phyloP scores from a whole-genome alignment of 371 early-diverging fungal species.

The Rhizopus stolonifer region DNA sequence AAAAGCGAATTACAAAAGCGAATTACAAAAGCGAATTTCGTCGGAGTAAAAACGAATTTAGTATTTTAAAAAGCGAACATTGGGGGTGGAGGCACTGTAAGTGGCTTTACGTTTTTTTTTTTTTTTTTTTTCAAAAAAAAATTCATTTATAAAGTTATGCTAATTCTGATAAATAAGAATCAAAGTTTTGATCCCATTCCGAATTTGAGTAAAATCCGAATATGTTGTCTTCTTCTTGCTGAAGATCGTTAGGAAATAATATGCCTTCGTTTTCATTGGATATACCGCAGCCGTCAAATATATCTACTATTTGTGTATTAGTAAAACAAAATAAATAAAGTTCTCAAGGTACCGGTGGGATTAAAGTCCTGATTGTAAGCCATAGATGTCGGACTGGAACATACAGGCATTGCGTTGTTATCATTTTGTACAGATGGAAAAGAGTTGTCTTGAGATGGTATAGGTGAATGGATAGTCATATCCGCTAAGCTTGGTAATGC shows the following conservation, averaged over 20 bases:
- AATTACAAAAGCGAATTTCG: too few relatives aligned
- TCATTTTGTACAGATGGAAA: background rate
- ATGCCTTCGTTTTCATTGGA: background rate
- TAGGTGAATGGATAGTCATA: slow-evolving; percentile 27
- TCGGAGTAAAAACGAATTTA: too few relatives aligned
- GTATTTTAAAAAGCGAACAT: too few relatives aligned
- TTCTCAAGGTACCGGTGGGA: background rate
- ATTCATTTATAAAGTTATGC: too few relatives aligned
- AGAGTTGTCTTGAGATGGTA: background rate
- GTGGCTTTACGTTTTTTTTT: too few relatives aligned
- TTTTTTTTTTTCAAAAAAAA: too few relatives aligned
- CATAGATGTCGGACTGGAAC: background rate
- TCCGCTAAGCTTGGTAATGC: slow-evolving; percentile 22
- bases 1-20: too few relatives aligned
- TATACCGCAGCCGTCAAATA: background rate
- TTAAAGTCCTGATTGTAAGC: background rate
- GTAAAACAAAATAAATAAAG: background rate
- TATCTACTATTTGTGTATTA: background rate
- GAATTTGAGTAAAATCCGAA: background rate
- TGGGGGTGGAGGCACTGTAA: too few relatives aligned
- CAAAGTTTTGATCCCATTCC: background rate
- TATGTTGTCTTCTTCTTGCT: background rate
- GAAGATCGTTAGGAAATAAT: background rate
- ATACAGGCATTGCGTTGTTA: background rate
- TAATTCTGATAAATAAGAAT: background rate